phyloP scores from a whole-genome alignment of 257 asterid species.

The Capsicum pubescens region DNA sequence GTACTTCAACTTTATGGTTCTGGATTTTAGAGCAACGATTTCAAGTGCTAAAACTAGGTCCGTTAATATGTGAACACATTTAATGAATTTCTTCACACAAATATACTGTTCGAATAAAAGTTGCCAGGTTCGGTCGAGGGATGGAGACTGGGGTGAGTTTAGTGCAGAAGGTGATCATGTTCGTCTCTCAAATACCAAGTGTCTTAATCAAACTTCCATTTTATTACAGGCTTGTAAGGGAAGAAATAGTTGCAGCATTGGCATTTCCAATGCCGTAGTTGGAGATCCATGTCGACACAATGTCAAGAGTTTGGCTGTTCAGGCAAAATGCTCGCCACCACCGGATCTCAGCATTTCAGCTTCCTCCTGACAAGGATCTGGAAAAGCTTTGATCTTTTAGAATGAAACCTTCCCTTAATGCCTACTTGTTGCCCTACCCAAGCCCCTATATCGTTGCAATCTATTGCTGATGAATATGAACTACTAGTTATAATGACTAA shows the following conservation, averaged over 20 bases:
- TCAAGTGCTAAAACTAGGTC: too few relatives aligned
- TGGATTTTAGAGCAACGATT: too few relatives aligned
- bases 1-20: too few relatives aligned
- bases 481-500: neutral
- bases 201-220: neutral
- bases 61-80: too few relatives aligned
- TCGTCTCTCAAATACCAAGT: neutral
- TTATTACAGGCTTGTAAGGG: slow-evolving; percentile 74
- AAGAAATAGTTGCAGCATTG: slow-evolving; percentile 57
- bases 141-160: neutral
- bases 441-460: neutral
- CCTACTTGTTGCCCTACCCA: neutral
- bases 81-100: too few relatives aligned
- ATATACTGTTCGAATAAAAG: too few relatives aligned
- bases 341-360: slow-evolving; percentile 19
- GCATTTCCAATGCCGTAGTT: slow-evolving; percentile 59
- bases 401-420: neutral
- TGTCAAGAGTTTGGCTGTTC: slow-evolving; percentile 72
- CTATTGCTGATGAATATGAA: slow-evolving; percentile 3
- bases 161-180: neutral
- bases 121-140: neutral
- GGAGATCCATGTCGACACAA: slow-evolving; percentile 84
- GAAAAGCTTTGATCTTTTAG: neutral
- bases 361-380: neutral
- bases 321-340: slow-evolving; percentile 61